Conservation (phyloP, 768 basidiomycete genomes). For the Leucocoprinus birnbaumii region DNA sequence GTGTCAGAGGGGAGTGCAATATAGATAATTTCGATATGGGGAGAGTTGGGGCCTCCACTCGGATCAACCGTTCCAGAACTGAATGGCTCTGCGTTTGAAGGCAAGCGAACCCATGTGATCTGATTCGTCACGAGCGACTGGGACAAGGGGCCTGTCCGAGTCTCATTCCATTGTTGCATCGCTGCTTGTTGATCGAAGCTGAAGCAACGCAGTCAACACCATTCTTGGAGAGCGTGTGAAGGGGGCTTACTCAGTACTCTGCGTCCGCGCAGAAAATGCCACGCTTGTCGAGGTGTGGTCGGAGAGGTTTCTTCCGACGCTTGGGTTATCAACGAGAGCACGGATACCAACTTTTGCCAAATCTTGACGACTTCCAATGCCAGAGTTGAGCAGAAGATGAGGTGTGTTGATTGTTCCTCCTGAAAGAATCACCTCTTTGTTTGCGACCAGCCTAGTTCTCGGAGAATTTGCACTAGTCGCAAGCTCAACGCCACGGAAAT, state of each 20-base stretch:
- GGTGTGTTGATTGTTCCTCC: constrained; percentile 28
- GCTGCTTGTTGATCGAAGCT: constrained; percentile 3
- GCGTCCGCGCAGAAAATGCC: neutral
- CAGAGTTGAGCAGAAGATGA: constrained; percentile 20
- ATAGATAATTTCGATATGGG: constrained; percentile 11
- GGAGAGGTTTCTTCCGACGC: constrained; percentile 19
- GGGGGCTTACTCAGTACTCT: constrained; percentile 5
- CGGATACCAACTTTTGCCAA: constrained; percentile 12
- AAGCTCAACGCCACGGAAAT: constrained; percentile 13
- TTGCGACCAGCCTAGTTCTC: constrained; percentile 15
- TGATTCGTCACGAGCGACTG: neutral
- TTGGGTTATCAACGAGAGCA: constrained; percentile 16
- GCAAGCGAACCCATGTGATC: constrained; percentile 8
- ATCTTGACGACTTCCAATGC: constrained; percentile 20
- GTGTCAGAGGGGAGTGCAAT: neutral
- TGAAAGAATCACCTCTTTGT: constrained; percentile 28
- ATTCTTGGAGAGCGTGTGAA: no score
- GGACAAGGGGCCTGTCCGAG: constrained; percentile 12
- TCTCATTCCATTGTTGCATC: constrained; percentile 13
- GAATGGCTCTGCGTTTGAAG: no score
- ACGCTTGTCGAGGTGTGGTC: constrained; percentile 15
- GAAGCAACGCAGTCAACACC: neutral
- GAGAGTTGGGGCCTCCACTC: no score
- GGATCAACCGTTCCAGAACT: no score
- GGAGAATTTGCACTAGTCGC: neutral